Percentiles rank a stretch among this genome's conserved stretches.
Conservation (phyloP, 225 moss, liverwort and hornwort genomes). For the Rhytidiadelphus loreus region DNA sequence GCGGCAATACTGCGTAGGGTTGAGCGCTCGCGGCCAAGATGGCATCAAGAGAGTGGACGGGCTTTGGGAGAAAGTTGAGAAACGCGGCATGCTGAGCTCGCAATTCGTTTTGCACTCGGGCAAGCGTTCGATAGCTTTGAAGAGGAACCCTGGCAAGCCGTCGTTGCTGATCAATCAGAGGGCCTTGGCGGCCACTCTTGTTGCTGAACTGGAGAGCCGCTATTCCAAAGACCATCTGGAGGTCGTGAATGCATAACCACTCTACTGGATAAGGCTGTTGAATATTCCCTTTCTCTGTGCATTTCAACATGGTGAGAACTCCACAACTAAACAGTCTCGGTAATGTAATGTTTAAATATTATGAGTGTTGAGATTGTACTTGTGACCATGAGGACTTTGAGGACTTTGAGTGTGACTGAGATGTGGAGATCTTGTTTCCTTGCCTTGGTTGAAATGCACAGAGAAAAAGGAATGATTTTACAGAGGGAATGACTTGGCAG, state of each 20-base stretch:
- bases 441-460: constrained; percentile 7
- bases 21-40: constrained; percentile 46
- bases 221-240: constrained; percentile 27
- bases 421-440: not conserved
- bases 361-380: not conserved
- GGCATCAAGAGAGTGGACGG: constrained; percentile 36
- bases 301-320: constrained; percentile 19
- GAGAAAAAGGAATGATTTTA: not conserved
- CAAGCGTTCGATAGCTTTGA: constrained; percentile 32
- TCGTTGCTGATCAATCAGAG: constrained; percentile 49
- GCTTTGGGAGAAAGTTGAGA: constrained; percentile 43
- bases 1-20: constrained; percentile 46
- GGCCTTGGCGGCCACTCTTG: constrained; percentile 33
- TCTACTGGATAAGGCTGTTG: not conserved
- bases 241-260: constrained; percentile 12
- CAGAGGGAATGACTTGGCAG: not conserved
- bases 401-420: not conserved
- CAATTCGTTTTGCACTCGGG: constrained; percentile 45
- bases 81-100: constrained; percentile 41
- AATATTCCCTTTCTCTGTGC: constrained; percentile 1
- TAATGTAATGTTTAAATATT: not conserved
- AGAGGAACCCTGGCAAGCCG: constrained; percentile 49
- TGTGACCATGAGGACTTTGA: not conserved
- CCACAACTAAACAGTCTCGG: not conserved
- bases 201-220: constrained; percentile 33